A percentile compares a stretch with the other conserved stretches of the same genome.
phyloP scores from a whole-genome alignment of 495 filamentous ascomycete species.

The Usnea hakonensis region DNA sequence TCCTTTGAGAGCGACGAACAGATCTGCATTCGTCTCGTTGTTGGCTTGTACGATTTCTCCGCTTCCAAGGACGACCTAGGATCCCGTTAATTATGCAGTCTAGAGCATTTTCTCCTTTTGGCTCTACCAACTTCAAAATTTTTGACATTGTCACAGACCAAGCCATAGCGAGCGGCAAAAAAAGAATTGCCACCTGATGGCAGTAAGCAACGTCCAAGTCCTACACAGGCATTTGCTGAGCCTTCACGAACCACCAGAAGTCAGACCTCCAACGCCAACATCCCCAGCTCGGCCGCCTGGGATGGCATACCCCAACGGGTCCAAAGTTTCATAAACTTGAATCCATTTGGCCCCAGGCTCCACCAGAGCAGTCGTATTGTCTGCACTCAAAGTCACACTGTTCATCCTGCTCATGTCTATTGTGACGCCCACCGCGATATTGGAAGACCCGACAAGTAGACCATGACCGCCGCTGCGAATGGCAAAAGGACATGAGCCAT shows the following conservation, averaged over 20 bases:
- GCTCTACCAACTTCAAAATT: constrained; percentile 14
- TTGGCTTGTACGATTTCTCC: constrained; percentile 32
- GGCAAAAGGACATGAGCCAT: background rate
- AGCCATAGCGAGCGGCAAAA: constrained; percentile 18
- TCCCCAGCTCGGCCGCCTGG: constrained; percentile 34
- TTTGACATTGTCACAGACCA: constrained; percentile 22
- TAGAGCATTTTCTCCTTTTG: background rate
- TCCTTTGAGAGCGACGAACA: constrained; percentile 39
- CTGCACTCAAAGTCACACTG: background rate
- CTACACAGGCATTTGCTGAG: background rate
- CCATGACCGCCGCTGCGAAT: constrained; percentile 29
- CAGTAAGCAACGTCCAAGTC: background rate
- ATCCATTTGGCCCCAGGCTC: constrained; percentile 17
- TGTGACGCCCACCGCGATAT: constrained; percentile 29
- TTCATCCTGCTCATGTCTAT: constrained; percentile 28
- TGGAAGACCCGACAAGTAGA: constrained; percentile 21
- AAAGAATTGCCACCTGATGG: constrained; percentile 23
- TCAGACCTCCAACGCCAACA: constrained; percentile 36
- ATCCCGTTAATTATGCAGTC: background rate
- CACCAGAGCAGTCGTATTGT: constrained; percentile 11
- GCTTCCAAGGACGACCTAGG: constrained; percentile 32
- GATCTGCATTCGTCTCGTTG: constrained; percentile 27
- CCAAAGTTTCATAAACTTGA: constrained; percentile 2
- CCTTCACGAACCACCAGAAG: constrained; percentile 29
- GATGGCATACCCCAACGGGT: constrained; percentile 19